These are phyloP conservation scores for Penicillium brasilianum DNA, from an alignment of 2,329 filamentous ascomycete genomes.

Conservation along the genomic window DNA sequence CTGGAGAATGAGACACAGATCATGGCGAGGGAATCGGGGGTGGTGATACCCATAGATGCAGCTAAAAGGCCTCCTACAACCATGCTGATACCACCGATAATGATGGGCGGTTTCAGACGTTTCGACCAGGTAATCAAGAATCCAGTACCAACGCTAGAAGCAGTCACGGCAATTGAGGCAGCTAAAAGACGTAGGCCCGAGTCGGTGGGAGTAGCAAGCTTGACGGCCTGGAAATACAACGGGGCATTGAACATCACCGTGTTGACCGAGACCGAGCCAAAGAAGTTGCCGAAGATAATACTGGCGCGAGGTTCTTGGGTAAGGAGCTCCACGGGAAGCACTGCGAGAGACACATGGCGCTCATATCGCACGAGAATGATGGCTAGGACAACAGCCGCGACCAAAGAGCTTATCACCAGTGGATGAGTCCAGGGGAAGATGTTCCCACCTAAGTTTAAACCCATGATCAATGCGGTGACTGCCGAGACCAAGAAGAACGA, in stretches of 20 bases:
- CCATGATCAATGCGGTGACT: conserved; percentile 56
- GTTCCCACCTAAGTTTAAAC: conserved; percentile 59
- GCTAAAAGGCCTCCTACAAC: conserved; percentile 60
- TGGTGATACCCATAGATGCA: conserved; percentile 55
- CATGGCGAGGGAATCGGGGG: conserved; percentile 61
- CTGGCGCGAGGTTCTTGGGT: conserved; percentile 54
- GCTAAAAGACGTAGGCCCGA: conserved; percentile 75
- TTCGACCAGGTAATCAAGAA: conserved; percentile 66
- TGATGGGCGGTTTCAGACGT: conserved; percentile 64
- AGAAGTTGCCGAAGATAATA: conserved; percentile 59
- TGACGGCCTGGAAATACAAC: conserved; percentile 77
- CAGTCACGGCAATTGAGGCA: conserved; percentile 63
- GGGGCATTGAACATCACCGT: conserved; percentile 72
- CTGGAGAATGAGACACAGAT: conserved; percentile 62
- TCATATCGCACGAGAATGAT: conserved; percentile 50
- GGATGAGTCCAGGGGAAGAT: conserved; percentile 58
- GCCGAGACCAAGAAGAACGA: conserved; percentile 53
- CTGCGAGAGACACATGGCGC: conserved; percentile 51
- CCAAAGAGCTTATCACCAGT: conserved; percentile 54
- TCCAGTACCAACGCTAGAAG: conserved; percentile 62
- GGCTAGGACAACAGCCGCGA: conserved; percentile 46
- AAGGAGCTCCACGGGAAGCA: conserved; percentile 57
- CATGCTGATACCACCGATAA: conserved; percentile 56
- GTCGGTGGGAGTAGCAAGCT: conserved; percentile 69
- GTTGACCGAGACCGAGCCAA: conserved; percentile 55